phyloP scores from a whole-genome alignment of 139 green algal genomes.

The Volvox africanus region DNA sequence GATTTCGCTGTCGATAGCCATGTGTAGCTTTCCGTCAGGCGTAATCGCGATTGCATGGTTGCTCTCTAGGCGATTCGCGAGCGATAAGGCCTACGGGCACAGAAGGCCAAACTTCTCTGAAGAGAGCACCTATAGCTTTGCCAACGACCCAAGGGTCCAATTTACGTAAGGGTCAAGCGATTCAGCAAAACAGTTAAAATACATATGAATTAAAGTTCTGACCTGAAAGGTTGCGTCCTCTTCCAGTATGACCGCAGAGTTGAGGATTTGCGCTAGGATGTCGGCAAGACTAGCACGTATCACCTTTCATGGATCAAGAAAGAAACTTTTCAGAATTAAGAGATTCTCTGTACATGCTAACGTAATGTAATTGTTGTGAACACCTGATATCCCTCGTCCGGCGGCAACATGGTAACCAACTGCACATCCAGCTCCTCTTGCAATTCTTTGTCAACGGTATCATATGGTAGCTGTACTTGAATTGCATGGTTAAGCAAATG shows the following conservation, averaged over 20 bases:
- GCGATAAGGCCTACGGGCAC: conserved; percentile 1
- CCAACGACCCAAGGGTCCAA: background rate
- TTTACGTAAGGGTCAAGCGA: background rate
- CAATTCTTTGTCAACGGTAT: background rate
- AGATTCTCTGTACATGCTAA: background rate
- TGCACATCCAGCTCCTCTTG: conserved; percentile 27
- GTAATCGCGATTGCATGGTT: conserved; percentile 26
- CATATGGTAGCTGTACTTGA: background rate
- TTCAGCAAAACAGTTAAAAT: no score
- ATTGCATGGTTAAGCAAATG: conserved; percentile 39
- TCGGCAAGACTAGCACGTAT: conserved; percentile 25
- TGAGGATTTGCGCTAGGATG: conserved; percentile 12
- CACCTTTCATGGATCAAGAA: background rate
- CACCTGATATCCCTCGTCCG: conserved; percentile 40
- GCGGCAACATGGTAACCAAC: conserved; percentile 23
- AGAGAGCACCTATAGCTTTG: background rate
- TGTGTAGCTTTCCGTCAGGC: conserved; percentile 17
- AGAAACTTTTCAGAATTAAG: background rate
- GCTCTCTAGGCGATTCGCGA: conserved; percentile 40
- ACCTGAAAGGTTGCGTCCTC: conserved; percentile 17
- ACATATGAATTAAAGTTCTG: background rate
- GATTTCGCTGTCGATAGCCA: conserved; percentile 5
- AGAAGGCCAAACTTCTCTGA: background rate
- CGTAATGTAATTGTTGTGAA: no score
- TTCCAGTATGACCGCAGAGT: background rate